Percentiles rank a stretch among this genome's conserved stretches.
Evolutionary conservation across 305 asterid species (phyloP).

Genomic region (Fraxinus greggii): DNA sequence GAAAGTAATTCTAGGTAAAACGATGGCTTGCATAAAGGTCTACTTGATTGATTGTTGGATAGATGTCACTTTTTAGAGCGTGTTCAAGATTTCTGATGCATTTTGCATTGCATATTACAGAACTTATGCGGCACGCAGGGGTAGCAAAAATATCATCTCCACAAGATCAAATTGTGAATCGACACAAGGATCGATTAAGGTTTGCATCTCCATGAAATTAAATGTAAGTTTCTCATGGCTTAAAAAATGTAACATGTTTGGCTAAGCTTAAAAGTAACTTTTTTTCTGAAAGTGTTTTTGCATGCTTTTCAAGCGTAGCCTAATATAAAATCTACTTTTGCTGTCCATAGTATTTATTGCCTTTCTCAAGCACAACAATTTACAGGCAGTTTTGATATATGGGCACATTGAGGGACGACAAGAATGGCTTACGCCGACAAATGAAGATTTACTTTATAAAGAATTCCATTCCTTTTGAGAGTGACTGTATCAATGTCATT

Average conservation of each 20-base stretch:
- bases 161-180: conserved; percentile 32
- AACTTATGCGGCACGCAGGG: conserved; percentile 49
- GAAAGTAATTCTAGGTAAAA: background rate
- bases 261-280: background rate
- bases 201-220: conserved; percentile 39
- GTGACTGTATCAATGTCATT: conserved; percentile 1
- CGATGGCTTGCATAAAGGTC: background rate
- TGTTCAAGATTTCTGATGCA: background rate
- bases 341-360: conserved; percentile 3
- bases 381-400: conserved; percentile 14
- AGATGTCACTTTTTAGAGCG: background rate
- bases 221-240: conserved; percentile 4
- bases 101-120: conserved; percentile 28
- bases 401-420: background rate
- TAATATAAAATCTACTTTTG: background rate
- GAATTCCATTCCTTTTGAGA: conserved; percentile 4
- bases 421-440: conserved; percentile 5
- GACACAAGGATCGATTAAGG: conserved; percentile 33
- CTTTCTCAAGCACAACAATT: conserved; percentile 7
- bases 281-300: background rate
- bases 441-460: conserved; percentile 6
- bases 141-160: conserved; percentile 39
- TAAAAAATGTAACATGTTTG: background rate
- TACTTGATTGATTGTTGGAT: background rate
- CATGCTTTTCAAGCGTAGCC: conserved; percentile 1